Evolutionary conservation across 2,329 filamentous ascomycete genomes (phyloP).

Genomic region (Exophiala mesophila): DNA sequence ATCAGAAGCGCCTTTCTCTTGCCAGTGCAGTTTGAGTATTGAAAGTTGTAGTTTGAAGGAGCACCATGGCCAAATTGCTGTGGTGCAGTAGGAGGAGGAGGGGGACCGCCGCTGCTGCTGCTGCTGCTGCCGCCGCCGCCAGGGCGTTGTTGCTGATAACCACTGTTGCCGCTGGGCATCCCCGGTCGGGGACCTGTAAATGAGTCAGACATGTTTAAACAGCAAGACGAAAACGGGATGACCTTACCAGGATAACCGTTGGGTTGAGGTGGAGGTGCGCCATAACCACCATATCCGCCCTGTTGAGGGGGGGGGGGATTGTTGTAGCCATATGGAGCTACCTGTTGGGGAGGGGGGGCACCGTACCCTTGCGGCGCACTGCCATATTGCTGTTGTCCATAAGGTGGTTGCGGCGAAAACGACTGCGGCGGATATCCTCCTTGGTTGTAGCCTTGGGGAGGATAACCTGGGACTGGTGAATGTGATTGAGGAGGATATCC

Average conservation of each 20-base stretch:
- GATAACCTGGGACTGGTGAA: conserved; percentile 30
- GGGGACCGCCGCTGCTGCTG: no score
- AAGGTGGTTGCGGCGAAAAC: conserved; percentile 30
- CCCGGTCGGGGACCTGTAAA: conserved; percentile 19
- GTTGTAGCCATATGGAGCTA: conserved; percentile 24
- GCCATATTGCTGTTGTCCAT: conserved; percentile 24
- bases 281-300: conserved; percentile 27
- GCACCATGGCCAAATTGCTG: conserved; percentile 77
- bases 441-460: conserved; percentile 24
- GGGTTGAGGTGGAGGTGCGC: conserved; percentile 34
- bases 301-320: conserved; percentile 31
- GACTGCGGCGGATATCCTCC: conserved; percentile 27
- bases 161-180: conserved; percentile 18
- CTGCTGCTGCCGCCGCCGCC: conserved; percentile 33
- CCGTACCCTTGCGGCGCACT: conserved; percentile 37
- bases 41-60: conserved; percentile 73
- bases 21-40: conserved; percentile 88
- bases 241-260: conserved; percentile 38
- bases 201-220: conserved; percentile 1
- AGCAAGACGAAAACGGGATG: not conserved
- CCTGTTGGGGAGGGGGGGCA: conserved; percentile 38
- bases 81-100: conserved; percentile 60
- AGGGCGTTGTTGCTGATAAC: conserved; percentile 8
- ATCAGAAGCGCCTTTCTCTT: conserved; percentile 84
- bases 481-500: conserved; percentile 28